Evolutionary conservation across 768 basidiomycete genomes (phyloP).

Genomic region (Fistulinella prunicolor): DNA sequence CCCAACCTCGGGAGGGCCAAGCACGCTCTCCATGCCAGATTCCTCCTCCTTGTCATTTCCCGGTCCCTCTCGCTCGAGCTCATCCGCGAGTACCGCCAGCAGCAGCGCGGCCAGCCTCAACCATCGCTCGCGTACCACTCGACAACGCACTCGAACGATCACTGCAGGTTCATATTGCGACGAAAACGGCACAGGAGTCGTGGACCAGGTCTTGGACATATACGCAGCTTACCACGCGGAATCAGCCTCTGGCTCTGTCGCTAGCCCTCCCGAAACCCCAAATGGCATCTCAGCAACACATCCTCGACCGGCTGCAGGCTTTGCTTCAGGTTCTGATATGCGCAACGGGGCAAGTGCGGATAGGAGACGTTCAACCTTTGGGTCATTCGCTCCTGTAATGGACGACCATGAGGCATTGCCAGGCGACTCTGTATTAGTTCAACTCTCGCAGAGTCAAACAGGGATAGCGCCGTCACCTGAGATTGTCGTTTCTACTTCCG

Average conservation of each 20-base stretch:
- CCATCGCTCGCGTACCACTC: constrained; percentile 46
- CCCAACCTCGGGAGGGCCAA: constrained; percentile 21
- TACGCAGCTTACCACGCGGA: constrained; percentile 22
- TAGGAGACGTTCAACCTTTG: constrained; percentile 26
- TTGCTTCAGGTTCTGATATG: constrained; percentile 9
- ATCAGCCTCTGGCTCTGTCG: neutral
- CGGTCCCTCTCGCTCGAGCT: constrained; percentile 35
- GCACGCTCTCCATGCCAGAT: constrained; percentile 31
- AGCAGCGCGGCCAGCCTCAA: constrained; percentile 49
- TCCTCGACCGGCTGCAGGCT: constrained; percentile 13
- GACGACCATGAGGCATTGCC: constrained; percentile 13
- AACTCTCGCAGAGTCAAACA: constrained; percentile 8
- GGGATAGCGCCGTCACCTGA: constrained; percentile 13
- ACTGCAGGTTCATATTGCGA: constrained; percentile 33
- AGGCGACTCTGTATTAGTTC: neutral
- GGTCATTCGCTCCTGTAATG: constrained; percentile 23
- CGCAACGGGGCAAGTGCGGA: constrained; percentile 12
- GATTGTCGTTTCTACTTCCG: constrained; percentile 9
- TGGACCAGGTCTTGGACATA: constrained; percentile 29
- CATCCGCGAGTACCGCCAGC: constrained; percentile 39
- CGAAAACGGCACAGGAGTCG: constrained; percentile 9
- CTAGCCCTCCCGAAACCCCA: constrained; percentile 10
- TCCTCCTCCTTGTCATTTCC: constrained; percentile 24
- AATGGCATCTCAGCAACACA: constrained; percentile 10
- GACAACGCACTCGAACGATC: constrained; percentile 53